Evolutionary conservation across 2,329 filamentous ascomycete species (phyloP).

Genomic region (Cryphonectria japonica): DNA sequence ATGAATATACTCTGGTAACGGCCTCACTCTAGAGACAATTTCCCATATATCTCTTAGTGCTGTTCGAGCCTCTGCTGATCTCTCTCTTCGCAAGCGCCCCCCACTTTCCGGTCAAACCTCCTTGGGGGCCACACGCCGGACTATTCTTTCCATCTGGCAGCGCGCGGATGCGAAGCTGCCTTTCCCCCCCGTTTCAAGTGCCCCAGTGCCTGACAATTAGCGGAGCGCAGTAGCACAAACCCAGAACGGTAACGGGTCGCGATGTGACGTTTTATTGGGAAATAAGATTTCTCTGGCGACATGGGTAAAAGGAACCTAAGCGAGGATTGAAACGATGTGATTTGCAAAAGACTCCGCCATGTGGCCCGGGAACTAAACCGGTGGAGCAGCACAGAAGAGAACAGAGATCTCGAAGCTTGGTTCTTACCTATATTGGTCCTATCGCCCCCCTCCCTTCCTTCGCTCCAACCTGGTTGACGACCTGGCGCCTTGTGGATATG

Average conservation of each 20-base stretch:
- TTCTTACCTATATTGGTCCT: not conserved
- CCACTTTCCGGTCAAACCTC: not conserved
- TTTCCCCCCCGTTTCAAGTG: slow-evolving; percentile 4
- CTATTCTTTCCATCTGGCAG: no score
- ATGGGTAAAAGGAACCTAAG: not conserved
- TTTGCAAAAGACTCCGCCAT: not conserved
- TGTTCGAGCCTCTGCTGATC: not conserved
- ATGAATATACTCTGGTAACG: not conserved
- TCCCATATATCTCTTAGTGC: not conserved
- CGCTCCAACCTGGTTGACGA: not conserved
- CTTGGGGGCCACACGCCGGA: not conserved
- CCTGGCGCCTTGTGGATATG: not conserved
- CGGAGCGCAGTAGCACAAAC: not conserved
- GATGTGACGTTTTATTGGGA: not conserved
- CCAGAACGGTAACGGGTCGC: not conserved
- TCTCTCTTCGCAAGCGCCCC: not conserved
- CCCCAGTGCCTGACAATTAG: not conserved
- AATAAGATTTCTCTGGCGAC: not conserved
- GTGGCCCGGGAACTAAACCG: not conserved
- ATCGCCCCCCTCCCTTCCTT: not conserved
- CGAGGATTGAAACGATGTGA: not conserved
- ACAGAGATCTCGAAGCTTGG: not conserved
- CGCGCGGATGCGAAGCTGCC: not conserved
- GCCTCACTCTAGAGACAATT: not conserved
- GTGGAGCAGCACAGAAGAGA: not conserved